A percentile compares a stretch with the other conserved stretches of the same genome.
Conservation (phyloP, 495 filamentous ascomycete species). For the Annulohypoxylon stygium region DNA sequence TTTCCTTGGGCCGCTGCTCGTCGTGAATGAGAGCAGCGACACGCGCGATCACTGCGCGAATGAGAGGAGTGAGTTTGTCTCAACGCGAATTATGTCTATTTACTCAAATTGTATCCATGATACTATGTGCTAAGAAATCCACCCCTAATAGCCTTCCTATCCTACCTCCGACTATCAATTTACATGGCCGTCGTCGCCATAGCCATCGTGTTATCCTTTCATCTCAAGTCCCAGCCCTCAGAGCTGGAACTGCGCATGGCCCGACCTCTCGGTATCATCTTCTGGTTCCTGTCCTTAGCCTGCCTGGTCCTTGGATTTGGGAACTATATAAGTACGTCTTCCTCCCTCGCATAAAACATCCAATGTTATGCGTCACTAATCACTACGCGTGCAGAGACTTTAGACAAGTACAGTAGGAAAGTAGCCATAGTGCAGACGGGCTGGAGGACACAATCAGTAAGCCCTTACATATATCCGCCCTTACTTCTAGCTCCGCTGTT, state of each 20-base stretch:
- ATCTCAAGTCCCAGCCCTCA: constrained; percentile 80
- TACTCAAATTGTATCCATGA: too few relatives aligned
- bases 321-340: constrained; percentile 77
- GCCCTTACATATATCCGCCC: constrained; percentile 41
- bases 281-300: constrained; percentile 83
- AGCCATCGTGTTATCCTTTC: constrained; percentile 93
- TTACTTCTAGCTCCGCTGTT: background rate
- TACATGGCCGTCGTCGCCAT: constrained; percentile 91
- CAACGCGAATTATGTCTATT: background rate
- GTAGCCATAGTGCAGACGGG: constrained; percentile 91
- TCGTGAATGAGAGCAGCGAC: constrained; percentile 89
- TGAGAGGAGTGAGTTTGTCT: constrained; percentile 71
- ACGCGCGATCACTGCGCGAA: constrained; percentile 87
- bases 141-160: constrained; percentile 75
- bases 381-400: constrained; percentile 63
- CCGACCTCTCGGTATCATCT: constrained; percentile 85
- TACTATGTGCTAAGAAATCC: constrained; percentile 1
- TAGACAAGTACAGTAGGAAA: constrained; percentile 83
- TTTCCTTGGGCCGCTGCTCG: constrained; percentile 80
- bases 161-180: constrained; percentile 90
- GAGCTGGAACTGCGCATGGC: constrained; percentile 79
- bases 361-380: constrained; percentile 9
- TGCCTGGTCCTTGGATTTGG: constrained; percentile 82
- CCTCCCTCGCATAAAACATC: background rate
- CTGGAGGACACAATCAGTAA: constrained; percentile 88